A percentile compares a stretch with the other conserved stretches of the same genome.
phyloP scores from a whole-genome alignment of 129 eudicot species.

The Pseudognaphalium luteoalbum region DNA sequence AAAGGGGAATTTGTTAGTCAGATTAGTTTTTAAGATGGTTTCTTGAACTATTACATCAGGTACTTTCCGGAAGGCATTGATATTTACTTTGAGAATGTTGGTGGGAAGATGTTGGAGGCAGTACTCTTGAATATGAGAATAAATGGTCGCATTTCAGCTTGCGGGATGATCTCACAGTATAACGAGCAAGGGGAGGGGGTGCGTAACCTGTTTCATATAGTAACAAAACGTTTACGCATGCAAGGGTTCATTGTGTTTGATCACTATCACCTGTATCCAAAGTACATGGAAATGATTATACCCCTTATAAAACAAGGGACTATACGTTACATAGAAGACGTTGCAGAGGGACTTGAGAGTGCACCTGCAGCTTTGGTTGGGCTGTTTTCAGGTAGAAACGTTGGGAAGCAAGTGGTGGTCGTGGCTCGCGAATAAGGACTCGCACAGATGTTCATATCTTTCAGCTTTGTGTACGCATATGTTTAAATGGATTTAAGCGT shows the following conservation, averaged over 20 bases:
- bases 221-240: slow-evolving; percentile 15
- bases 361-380: slow-evolving; percentile 41
- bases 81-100: slow-evolving; percentile 39
- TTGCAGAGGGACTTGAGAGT: slow-evolving; percentile 37
- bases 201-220: not conserved
- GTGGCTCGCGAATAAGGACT: slow-evolving; percentile 25
- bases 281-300: slow-evolving; percentile 32
- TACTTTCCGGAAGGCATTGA: slow-evolving; percentile 38
- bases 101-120: slow-evolving; percentile 36
- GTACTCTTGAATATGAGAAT: slow-evolving; percentile 36
- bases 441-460: no score
- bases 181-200: slow-evolving; percentile 19
- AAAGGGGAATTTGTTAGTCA: not conserved
- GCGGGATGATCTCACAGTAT: slow-evolving; percentile 35
- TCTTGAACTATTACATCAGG: not conserved
- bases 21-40: not conserved
- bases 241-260: slow-evolving; percentile 23
- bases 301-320: slow-evolving; percentile 35
- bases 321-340: slow-evolving; percentile 30
- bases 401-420: slow-evolving; percentile 41
- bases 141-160: slow-evolving; percentile 30
- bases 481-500: no score
- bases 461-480: no score
- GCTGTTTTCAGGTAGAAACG: slow-evolving; percentile 35
- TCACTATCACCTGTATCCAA: slow-evolving; percentile 35